Percentiles rank a stretch among this genome's conserved stretches.
Conservation (phyloP, 208 protist species). For the Herpetomonas tarakana region DNA sequence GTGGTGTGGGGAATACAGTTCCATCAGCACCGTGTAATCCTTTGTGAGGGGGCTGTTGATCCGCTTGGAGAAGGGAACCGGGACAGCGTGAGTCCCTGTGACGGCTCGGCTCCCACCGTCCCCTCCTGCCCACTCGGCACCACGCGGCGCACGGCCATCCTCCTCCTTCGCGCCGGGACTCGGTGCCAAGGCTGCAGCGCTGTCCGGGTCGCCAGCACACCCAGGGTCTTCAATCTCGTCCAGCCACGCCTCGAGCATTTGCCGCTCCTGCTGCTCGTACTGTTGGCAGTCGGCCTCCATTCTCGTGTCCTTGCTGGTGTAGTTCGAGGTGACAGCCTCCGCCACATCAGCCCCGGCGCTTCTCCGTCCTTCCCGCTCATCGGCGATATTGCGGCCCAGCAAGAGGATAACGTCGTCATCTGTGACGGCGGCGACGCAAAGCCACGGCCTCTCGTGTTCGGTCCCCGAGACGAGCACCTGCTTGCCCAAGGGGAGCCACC, state of each 20-base stretch:
- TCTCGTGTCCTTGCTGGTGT: background rate
- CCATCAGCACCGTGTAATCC: conserved; percentile 23
- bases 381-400: conserved; percentile 18
- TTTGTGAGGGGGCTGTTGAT: background rate
- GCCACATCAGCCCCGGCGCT: background rate
- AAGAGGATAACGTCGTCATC: conserved; percentile 37
- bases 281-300: background rate
- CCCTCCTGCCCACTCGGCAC: background rate
- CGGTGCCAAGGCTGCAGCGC: background rate
- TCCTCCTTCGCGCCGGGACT: background rate
- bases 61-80: too few species aligned
- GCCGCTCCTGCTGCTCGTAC: background rate
- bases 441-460: conserved; percentile 24
- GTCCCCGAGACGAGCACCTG: conserved; percentile 15
- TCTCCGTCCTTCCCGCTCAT: background rate
- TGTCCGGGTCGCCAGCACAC: background rate
- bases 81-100: too few species aligned
- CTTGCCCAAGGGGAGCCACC: conserved; percentile 40
- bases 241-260: conserved; percentile 24
- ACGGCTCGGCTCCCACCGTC: background rate
- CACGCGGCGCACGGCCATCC: background rate
- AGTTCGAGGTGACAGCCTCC: background rate
- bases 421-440: conserved; percentile 34
- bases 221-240: conserved; percentile 27
- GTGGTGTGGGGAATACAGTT: conserved; percentile 21